A percentile compares a stretch with the other conserved stretches of the same genome.
phyloP scores from a whole-genome alignment of 208 protist species.

The Baffinella frigidus region DNA sequence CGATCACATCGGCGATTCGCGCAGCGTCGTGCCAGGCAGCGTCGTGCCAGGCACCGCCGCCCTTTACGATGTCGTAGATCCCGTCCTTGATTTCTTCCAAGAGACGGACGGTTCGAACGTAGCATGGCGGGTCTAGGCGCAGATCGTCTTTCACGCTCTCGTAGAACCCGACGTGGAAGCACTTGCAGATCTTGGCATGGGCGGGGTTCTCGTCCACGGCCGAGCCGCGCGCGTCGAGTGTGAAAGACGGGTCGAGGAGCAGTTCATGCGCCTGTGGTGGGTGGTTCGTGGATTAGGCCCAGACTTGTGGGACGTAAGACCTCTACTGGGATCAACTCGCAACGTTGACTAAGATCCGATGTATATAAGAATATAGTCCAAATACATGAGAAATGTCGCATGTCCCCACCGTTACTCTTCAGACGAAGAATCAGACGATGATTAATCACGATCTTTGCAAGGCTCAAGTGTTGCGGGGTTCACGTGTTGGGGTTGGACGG shows the following conservation, averaged over 20 bases:
- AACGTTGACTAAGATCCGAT: too few relatives aligned
- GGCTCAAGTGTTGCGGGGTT: too few relatives aligned
- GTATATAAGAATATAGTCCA: too few relatives aligned
- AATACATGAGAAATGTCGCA: too few relatives aligned
- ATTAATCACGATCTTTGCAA: too few relatives aligned
- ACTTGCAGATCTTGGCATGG: neutral
- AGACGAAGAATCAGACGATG: too few relatives aligned
- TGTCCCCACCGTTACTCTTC: too few relatives aligned
- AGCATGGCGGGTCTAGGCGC: neutral
- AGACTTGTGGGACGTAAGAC: too few relatives aligned
- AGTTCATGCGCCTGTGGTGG: slow-evolving; percentile 48
- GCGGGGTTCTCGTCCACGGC: neutral
- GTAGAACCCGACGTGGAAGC: slow-evolving; percentile 33
- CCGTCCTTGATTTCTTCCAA: slow-evolving; percentile 6
- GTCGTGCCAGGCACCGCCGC: too few relatives aligned
- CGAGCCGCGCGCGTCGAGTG: neutral
- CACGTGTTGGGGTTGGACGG: too few relatives aligned
- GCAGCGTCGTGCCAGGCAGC: neutral
- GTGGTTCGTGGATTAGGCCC: too few relatives aligned
- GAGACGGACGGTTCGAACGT: neutral
- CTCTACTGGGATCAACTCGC: too few relatives aligned
- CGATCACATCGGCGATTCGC: neutral
- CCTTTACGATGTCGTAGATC: slow-evolving; percentile 5
- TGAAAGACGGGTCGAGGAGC: slow-evolving; percentile 15
- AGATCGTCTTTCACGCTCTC: neutral